Base-by-base conservation (phyloP, 371 early-diverging fungal genomes). In the Saksenaea vasiformis region DNA sequence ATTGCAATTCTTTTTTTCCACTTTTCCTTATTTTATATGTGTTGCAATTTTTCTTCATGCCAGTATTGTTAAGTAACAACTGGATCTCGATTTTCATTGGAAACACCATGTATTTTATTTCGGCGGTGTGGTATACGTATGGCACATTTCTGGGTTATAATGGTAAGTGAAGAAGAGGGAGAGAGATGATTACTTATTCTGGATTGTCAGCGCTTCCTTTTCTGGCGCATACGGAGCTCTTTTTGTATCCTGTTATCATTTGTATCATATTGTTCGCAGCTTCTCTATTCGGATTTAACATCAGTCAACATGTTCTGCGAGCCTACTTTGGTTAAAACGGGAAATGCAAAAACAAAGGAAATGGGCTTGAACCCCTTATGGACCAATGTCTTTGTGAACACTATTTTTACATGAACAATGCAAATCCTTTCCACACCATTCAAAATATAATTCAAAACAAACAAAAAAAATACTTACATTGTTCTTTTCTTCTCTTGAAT, bases 1-100 rank as follows among this genome's bases (percentile, higher is more conserved):
- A 96, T 69, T 94, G 95, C 80, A 96, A 96, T 70, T 78, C 95
- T 15, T 96, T 94, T 73, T 89, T 95, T 66, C 92, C 93, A 2
- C 80, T 91, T 54, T 95, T 91, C 56, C 82, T 91, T 38, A 73
- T 93, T 13, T 76, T 93, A 5, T 94, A 96, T 58, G 88, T 94
- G n/a, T 72, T 94, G 64, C 96, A 95, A 74, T 87, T 96, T 66
- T 93, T 93, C 69, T 93, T 96, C 60, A 80, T 95, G 61, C 89
- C 93, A 24, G 70, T 96, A 19, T 70, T 90, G 41, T 70, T 86
- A 62, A 83, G 87, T 66, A 78, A 80, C 4, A 83, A 84, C 53
- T 92, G 92, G 91, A 84, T 95, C 11, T 86, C 91, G 37, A 62
- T 89, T 51, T 83, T 95, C 54, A 73, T 95, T 41, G 95, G 93